These are phyloP conservation scores for Wickerhamomyces chambardii DNA, from an alignment of 805 yeast genomes.

Conservation along the genomic window DNA sequence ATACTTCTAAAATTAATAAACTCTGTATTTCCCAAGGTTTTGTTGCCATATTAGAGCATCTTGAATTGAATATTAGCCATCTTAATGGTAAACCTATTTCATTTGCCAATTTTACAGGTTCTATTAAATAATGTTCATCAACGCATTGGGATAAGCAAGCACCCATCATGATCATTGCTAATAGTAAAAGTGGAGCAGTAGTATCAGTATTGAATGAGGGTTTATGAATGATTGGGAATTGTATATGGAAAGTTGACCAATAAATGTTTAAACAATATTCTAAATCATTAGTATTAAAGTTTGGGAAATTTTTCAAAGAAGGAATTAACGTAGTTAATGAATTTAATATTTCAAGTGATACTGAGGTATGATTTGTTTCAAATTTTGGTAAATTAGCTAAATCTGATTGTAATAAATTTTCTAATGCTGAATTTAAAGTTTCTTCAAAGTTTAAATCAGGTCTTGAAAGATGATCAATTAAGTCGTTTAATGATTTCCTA, in stretches of 20 bases:
- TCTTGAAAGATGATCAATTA: conserved; percentile 4
- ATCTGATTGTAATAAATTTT: conserved; percentile 2
- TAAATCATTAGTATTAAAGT: conserved; percentile 10
- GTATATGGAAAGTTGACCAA: conserved; percentile 50
- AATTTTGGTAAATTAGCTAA: conserved; percentile 2
- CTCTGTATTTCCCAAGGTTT: conserved; percentile 36
- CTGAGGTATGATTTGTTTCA: neutral
- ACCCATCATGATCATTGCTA: conserved; percentile 47
- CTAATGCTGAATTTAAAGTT: conserved; percentile 11
- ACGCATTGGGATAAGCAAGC: conserved; percentile 30
- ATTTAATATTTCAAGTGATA: conserved; percentile 1
- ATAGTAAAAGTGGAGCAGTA: conserved; percentile 36
- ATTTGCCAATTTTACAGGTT: conserved; percentile 5
- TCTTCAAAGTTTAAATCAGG: conserved; percentile 15
- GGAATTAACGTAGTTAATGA: conserved; percentile 8
- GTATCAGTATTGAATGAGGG: conserved; percentile 36
- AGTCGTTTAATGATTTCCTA: conserved; percentile 10
- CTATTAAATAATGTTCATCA: conserved; percentile 6
- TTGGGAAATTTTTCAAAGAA: conserved; percentile 7
- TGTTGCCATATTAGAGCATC: conserved; percentile 1
- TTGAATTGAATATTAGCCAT: conserved; percentile 56
- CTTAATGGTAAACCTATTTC: conserved; percentile 37
- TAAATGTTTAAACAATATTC: conserved; percentile 23
- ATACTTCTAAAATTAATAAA: conserved; percentile 57
- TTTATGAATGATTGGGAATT: conserved; percentile 30